Evolutionary conservation across 805 yeast genomes (phyloP), one percentile per base, ranked within the genome.

Genomic region (Starmerella cellae): DNA sequence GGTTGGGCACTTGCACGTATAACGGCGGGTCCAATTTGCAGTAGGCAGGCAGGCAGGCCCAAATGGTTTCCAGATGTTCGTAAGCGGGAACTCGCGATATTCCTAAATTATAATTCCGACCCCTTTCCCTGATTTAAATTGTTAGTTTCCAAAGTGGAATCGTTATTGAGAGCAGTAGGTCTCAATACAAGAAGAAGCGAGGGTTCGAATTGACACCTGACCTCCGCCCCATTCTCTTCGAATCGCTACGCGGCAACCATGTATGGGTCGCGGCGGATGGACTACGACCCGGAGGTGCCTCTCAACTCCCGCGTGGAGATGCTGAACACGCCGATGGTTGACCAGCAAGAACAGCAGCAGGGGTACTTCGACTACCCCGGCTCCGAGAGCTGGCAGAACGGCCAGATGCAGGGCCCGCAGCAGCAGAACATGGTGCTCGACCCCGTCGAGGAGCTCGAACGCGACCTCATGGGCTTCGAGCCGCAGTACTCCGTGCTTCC

Each of bases 361-460:
- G 28, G 28, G 11, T 31, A 17, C 21, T 31, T 31, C 34, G 34
- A 31, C 21, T 31, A 31, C 34, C 14, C 6, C 20, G 34, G 21
- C 9, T 20, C 20, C 21, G 14, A 5, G 21, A 14, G 9, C 21
- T 31, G 34, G 34, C 34, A 5, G 34, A 13, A 8, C 21, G 17
- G 32, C 6, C 8, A 14, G 17, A 29, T 29, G 11, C 17, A 8
- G 6, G 28, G 28, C 13, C 34, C 20, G 21, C 14, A n/a, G 8
- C 21, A 11, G 21, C 47, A 36, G 38, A 20, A 18, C 14, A 34
- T 20, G 21, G 19, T 29, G 18, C 42, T 50, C 22, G 55, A 51
- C 26, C 53, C 55, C 19, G 51, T 51, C 11, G 47, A 43, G 39
- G 53, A 46, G 35, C 31, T 51, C 40, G 55, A 51, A 42, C 46